A percentile compares a stretch with the other conserved stretches of the same genome.
These are phyloP conservation scores for Candida dajiaensis DNA, from an alignment of 805 yeast genomes.

Conservation along the genomic window DNA sequence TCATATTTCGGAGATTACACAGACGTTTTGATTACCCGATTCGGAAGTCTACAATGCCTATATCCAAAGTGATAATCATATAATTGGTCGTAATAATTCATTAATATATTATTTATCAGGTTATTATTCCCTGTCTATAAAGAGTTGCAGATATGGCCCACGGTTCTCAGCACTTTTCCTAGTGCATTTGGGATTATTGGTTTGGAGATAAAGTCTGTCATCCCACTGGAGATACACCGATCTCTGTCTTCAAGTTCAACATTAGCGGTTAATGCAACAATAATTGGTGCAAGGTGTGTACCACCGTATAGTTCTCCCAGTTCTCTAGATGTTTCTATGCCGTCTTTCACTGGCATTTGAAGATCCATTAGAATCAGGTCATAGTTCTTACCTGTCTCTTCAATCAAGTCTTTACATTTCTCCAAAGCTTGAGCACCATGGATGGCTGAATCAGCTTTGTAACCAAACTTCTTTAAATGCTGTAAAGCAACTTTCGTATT, in stretches of 20 bases:
- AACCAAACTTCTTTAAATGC: conserved; percentile 60
- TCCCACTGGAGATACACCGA: conserved; percentile 41
- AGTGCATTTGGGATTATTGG: conserved; percentile 45
- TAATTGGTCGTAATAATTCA: not conserved
- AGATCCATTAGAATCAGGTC: conserved; percentile 94
- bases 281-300: conserved; percentile 78
- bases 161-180: conserved; percentile 12
- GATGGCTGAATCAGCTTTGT: conserved; percentile 56
- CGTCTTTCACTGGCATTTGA: conserved; percentile 90
- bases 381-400: conserved; percentile 46
- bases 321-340: conserved; percentile 88
- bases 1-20: not conserved
- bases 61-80: not conserved
- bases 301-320: conserved; percentile 37
- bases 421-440: conserved; percentile 92
- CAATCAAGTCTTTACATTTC: conserved; percentile 72
- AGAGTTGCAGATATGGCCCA: conserved; percentile 1
- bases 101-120: not conserved
- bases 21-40: not conserved
- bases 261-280: conserved; percentile 90
- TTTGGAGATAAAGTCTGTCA: conserved; percentile 47
- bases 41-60: not conserved
- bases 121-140: not conserved
- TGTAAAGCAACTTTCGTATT: conserved; percentile 60
- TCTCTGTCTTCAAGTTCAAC: conserved; percentile 49